phyloP scores from a whole-genome alignment of 495 filamentous ascomycete genomes.

The Penicillium odoratum region DNA sequence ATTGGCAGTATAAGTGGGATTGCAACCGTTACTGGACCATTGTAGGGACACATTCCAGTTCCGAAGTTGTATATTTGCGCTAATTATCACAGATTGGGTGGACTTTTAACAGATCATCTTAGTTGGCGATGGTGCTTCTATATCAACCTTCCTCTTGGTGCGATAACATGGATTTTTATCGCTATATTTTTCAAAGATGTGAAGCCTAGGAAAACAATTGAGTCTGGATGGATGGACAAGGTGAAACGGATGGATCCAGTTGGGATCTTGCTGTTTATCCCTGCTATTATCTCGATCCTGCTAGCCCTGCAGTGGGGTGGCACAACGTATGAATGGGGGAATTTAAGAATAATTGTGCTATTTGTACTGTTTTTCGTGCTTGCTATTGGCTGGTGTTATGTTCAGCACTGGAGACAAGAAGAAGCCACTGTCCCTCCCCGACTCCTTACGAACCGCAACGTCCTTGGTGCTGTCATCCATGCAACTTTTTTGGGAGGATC shows the following conservation, averaged over 20 bases:
- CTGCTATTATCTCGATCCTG: conserved; percentile 68
- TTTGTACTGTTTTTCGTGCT: conserved; percentile 68
- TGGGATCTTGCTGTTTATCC: conserved; percentile 68
- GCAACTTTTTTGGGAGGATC: conserved; percentile 57
- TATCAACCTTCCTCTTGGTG: conserved; percentile 69
- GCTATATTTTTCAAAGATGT: conserved; percentile 60
- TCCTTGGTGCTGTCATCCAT: conserved; percentile 57
- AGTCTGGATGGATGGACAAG: conserved; percentile 43
- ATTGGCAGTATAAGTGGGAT: conserved; percentile 79
- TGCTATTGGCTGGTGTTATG: conserved; percentile 54
- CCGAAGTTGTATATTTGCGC: background rate
- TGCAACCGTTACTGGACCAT: conserved; percentile 71
- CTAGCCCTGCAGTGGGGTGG: conserved; percentile 88
- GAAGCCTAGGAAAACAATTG: conserved; percentile 33
- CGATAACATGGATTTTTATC: conserved; percentile 59
- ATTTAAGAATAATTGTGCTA: conserved; percentile 65
- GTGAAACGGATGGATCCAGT: conserved; percentile 63
- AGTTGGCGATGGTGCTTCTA: conserved; percentile 66
- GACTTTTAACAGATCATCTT: conserved; percentile 60
- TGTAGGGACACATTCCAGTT: conserved; percentile 35
- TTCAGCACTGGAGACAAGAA: conserved; percentile 70
- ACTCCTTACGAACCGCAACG: conserved; percentile 67
- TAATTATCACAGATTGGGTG: conserved; percentile 34
- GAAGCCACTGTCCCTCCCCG: conserved; percentile 76
- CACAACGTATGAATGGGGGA: conserved; percentile 63